phyloP scores from a whole-genome alignment of 73 alveolate genomes.

The Tetrahymena thermophila region DNA sequence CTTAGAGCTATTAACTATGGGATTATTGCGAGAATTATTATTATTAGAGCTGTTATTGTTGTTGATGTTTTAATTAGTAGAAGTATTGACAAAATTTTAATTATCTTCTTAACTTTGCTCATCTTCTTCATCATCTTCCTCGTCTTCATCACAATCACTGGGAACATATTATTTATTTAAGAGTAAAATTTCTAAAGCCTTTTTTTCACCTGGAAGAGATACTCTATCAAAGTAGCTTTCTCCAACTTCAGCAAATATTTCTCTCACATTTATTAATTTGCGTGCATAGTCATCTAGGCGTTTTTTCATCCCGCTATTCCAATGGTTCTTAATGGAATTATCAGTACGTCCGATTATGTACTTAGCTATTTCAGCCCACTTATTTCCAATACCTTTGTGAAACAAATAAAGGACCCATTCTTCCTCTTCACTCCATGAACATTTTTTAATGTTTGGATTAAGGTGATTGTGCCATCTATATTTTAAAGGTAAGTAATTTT shows the following conservation, averaged over 20 bases:
- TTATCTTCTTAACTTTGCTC: neutral
- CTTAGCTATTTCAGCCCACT: slow-evolving; percentile 75
- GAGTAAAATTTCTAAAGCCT: neutral
- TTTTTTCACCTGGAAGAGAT: neutral
- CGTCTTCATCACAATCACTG: neutral
- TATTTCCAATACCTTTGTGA: slow-evolving; percentile 65
- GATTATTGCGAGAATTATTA: neutral
- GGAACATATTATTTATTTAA: neutral
- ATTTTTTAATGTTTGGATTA: slow-evolving; percentile 87
- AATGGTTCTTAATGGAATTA: slow-evolving; percentile 75
- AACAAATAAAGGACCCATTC: slow-evolving; percentile 73
- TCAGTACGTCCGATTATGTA: slow-evolving; percentile 75
- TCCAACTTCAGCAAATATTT: neutral
- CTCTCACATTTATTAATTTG: neutral
- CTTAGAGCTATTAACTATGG: neutral
- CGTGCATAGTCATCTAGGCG: slow-evolving; percentile 38
- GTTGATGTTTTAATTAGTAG: neutral
- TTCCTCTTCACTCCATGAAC: slow-evolving; percentile 87
- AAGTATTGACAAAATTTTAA: neutral
- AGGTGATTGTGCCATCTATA: slow-evolving; percentile 94
- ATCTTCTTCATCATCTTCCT: neutral
- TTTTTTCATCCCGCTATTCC: slow-evolving; percentile 82
- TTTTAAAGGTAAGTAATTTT: slow-evolving; percentile 29
- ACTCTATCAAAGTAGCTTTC: neutral
- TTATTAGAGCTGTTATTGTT: neutral